Evolutionary conservation across 768 basidiomycete species (phyloP).

Genomic region (Auricularia auricula-judae): DNA sequence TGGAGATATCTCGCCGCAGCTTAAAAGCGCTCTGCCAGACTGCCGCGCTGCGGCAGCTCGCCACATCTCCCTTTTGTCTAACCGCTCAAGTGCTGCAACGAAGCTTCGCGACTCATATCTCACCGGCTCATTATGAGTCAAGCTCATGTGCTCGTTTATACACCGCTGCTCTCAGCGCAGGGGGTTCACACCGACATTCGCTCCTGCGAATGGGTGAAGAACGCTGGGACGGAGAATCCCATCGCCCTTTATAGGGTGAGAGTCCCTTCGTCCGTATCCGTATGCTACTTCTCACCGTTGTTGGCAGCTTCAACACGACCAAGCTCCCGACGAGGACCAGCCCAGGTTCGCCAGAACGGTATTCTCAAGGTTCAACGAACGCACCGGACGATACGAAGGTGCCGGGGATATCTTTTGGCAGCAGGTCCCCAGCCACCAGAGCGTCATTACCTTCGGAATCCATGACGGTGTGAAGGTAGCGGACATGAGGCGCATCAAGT

Average conservation of each 20-base stretch:
- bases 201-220: not conserved
- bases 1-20: not conserved
- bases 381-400: constrained; percentile 34
- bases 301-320: not conserved
- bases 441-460: constrained; percentile 39
- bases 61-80: not conserved
- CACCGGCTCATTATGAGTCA: not conserved
- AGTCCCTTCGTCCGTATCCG: not conserved
- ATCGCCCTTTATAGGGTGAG: not conserved
- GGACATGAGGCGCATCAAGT: constrained; percentile 40
- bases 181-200: not conserved
- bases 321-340: not conserved
- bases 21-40: not conserved
- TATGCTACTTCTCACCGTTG: not conserved
- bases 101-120: not conserved
- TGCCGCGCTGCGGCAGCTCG: not conserved
- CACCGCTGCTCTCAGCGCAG: not conserved
- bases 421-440: constrained; percentile 24
- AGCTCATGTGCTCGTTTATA: not conserved
- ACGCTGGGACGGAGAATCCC: not conserved
- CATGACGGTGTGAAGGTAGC: constrained; percentile 31
- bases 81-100: not conserved
- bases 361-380: constrained; percentile 36
- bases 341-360: constrained; percentile 20
- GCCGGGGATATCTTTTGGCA: constrained; percentile 46